phyloP scores from a whole-genome alignment of 2,329 filamentous ascomycete genomes.

The Neopestalotiopsis sp. region DNA sequence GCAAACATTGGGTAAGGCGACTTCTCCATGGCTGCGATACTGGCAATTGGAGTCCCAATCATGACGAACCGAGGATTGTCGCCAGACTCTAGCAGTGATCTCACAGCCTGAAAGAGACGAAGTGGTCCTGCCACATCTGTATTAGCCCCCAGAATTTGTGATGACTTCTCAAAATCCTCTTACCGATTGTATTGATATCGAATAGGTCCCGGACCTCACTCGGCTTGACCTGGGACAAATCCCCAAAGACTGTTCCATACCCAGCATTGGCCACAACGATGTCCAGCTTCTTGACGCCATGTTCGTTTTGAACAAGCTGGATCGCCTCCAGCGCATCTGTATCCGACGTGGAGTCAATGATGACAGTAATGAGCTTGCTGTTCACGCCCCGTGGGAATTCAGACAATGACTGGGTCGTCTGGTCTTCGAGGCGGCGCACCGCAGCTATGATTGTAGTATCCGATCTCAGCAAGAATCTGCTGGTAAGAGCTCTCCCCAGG shows the following conservation, averaged over 20 bases:
- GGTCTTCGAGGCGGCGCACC: conserved; percentile 28
- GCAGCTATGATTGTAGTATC: conserved; percentile 51
- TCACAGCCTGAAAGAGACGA: conserved; percentile 22
- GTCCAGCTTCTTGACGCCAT: conserved; percentile 44
- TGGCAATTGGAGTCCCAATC: conserved; percentile 22
- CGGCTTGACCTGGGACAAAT: conserved; percentile 23
- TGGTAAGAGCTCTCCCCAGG: conserved; percentile 31
- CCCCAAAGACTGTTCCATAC: conserved; percentile 21
- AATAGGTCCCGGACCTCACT: conserved; percentile 20
- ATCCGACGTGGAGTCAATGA: conserved; percentile 39
- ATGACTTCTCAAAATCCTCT: not conserved
- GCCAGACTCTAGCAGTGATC: conserved; percentile 21
- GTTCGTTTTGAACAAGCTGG: conserved; percentile 28
- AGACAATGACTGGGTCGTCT: conserved; percentile 26
- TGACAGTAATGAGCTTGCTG: conserved; percentile 40
- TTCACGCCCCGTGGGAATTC: conserved; percentile 34
- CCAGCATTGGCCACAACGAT: conserved; percentile 53
- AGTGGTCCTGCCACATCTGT: conserved; percentile 17
- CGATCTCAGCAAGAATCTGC: conserved; percentile 45
- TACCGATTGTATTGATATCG: conserved; percentile 22
- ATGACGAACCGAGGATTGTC: conserved; percentile 21
- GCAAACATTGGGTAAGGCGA: conserved; percentile 19
- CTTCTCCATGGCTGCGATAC: conserved; percentile 21
- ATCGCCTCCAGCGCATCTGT: conserved; percentile 37
- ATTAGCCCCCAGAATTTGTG: not conserved